These are phyloP conservation scores for Fusarium anthophilum DNA, from an alignment of 2,329 filamentous ascomycete species.

Conservation along the genomic window DNA sequence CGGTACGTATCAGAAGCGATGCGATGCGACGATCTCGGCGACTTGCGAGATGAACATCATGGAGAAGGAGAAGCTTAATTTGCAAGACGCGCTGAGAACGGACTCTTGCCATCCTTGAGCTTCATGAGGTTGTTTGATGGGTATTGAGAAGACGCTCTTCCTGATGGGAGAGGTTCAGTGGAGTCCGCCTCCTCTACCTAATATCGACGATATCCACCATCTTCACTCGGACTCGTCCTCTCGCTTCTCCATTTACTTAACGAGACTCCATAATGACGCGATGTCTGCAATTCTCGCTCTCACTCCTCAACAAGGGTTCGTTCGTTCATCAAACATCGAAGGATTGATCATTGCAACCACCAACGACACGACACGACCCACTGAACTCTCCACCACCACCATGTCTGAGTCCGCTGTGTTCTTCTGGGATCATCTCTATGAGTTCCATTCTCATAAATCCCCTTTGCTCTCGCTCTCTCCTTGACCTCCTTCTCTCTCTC, in stretches of 20 bases:
- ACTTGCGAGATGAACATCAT: not conserved
- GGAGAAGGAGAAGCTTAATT: conserved; percentile 27
- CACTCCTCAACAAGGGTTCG: conserved; percentile 3
- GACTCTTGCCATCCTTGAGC: conserved; percentile 12
- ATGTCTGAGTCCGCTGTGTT: conserved; percentile 5
- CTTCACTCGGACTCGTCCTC: conserved; percentile 5
- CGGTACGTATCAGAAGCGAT: not conserved
- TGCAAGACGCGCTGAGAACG: conserved; percentile 6
- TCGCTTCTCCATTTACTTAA: conserved; percentile 3
- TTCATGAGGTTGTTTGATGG: conserved; percentile 32
- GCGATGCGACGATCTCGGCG: not conserved
- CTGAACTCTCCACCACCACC: conserved; percentile 9
- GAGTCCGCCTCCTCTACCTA: conserved; percentile 13
- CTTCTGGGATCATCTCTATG: not conserved
- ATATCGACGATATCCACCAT: conserved; percentile 27
- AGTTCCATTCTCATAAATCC: conserved; percentile 16
- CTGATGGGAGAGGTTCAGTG: conserved; percentile 16
- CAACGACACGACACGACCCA: conserved; percentile 8
- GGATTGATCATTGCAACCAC: not conserved
- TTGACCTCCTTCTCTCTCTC: not conserved
- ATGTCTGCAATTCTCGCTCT: conserved; percentile 6
- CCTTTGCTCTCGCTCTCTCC: not conserved
- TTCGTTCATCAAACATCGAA: conserved; percentile 4
- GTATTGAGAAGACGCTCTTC: not conserved
- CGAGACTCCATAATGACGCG: conserved; percentile 32